Conservation (phyloP, 306 rosid genomes). For the Canavalia ensiformis region DNA sequence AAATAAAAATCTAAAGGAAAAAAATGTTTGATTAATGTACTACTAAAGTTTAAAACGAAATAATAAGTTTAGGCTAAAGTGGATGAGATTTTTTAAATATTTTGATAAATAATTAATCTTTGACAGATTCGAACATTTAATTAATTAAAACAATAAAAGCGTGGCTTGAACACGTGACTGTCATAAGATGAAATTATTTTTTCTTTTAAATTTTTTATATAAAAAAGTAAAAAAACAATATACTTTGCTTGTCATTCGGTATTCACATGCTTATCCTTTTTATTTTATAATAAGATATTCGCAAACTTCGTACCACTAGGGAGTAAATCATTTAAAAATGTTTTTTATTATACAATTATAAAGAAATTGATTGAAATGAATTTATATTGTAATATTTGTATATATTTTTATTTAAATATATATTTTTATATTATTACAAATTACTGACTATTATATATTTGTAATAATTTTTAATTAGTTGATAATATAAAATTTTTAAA, state of each 20-base stretch:
- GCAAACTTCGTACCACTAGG: background rate
- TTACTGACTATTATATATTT: too few species aligned
- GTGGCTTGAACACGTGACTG: background rate
- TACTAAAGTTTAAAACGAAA: background rate
- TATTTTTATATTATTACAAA: too few species aligned
- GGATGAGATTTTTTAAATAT: background rate
- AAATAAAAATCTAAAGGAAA: too few species aligned
- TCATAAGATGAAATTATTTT: background rate
- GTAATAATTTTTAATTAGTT: too few species aligned
- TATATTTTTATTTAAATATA: too few species aligned
- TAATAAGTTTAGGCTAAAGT: background rate
- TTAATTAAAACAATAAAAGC: background rate
- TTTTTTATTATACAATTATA: too few species aligned
- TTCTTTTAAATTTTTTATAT: background rate
- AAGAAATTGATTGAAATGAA: too few species aligned
- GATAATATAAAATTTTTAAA: too few species aligned
- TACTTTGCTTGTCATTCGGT: background rate
- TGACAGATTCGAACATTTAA: background rate
- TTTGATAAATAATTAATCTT: background rate
- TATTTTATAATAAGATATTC: background rate
- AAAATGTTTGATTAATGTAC: background rate
- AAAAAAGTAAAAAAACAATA: background rate
- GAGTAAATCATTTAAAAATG: too few species aligned
- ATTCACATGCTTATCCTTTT: background rate
- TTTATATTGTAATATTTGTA: too few species aligned